Base-by-base conservation (phyloP, 306 rosid species). In the Vigna nakashimae region DNA sequence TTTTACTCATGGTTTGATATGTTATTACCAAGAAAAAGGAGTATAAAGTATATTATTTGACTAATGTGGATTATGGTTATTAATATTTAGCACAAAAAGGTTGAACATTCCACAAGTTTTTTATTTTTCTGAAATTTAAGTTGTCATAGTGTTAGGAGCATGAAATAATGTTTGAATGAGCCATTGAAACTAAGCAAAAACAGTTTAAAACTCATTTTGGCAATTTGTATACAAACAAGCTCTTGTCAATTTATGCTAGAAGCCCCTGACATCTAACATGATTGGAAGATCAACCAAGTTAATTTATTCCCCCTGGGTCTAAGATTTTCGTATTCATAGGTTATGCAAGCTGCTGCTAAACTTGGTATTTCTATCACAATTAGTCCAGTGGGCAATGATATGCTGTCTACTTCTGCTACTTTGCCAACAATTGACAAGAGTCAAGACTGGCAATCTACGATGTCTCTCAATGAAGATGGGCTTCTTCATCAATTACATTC, bases 401-500 rank as follows among this genome's bases (percentile, higher is more conserved):
- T 74, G 55, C 78, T 86, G 6, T 70, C 97, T 76, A 62, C 80
- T 56, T 74, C 85, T 30, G 76, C 93, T 50, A 62, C 89, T 11
- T 67, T 81, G 72, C 88, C 95, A 71, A 78, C 92, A 53, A 79
- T 73, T 48, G 97, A 91, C 71, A 81, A 91, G 84, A 84, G 80
- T 79, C 91, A 82, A 80, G 97, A 92, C 45, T 95, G 98, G 98
- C 96, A 89, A 80, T 95, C 93, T 6, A 56, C 97, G 55, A 63
- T 87, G 57, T 74, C 92, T 81, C 88, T 90, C 43, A 92, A 88
- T 57, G 98, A 95, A 87, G 98, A 95, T 83, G 97, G 92, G 52
- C 85, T 89, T 76, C 86, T 91, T 83, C 97, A 91, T 87, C 98
- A 92, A 82, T 80, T 92, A 82, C 93, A 92, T 69, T 90, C 93